These are phyloP conservation scores for Tuber magnatum DNA, from an alignment of 495 filamentous ascomycete genomes.

Conservation along the genomic window DNA sequence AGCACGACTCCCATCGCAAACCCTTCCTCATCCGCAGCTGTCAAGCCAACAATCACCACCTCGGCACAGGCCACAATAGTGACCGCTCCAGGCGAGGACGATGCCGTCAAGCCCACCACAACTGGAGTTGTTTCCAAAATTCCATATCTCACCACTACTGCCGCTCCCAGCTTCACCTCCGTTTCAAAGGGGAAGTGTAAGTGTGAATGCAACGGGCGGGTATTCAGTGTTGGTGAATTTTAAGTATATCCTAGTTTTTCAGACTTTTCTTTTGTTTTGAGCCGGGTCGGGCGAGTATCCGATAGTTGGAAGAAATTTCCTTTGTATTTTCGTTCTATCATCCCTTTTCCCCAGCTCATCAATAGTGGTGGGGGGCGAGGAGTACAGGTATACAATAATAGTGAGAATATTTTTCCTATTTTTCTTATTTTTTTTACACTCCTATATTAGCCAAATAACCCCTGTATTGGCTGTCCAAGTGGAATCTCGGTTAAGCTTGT, in stretches of 20 bases:
- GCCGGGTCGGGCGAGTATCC: neutral
- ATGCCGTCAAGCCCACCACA: neutral
- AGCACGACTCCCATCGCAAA: neutral
- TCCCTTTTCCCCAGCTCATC: neutral
- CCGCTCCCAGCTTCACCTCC: constrained; percentile 1
- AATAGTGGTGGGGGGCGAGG: neutral
- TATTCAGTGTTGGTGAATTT: neutral
- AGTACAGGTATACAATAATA: neutral
- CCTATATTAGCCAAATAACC: neutral
- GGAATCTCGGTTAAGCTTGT: neutral
- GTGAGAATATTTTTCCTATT: neutral
- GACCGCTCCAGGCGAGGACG: neutral
- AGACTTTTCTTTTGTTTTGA: neutral
- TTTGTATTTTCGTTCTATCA: neutral
- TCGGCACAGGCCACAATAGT: neutral
- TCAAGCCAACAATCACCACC: neutral
- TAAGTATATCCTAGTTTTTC: neutral
- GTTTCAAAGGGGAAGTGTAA: neutral
- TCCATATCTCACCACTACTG: neutral
- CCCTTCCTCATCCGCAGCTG: neutral
- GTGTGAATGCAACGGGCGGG: constrained; percentile 3
- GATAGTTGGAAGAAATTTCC: neutral
- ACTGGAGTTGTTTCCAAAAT: neutral
- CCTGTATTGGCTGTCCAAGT: neutral
- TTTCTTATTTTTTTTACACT: too few species aligned